These are phyloP conservation scores for Ustilago curta DNA, from an alignment of 1,284 basidiomycete species.

Conservation along the genomic window DNA sequence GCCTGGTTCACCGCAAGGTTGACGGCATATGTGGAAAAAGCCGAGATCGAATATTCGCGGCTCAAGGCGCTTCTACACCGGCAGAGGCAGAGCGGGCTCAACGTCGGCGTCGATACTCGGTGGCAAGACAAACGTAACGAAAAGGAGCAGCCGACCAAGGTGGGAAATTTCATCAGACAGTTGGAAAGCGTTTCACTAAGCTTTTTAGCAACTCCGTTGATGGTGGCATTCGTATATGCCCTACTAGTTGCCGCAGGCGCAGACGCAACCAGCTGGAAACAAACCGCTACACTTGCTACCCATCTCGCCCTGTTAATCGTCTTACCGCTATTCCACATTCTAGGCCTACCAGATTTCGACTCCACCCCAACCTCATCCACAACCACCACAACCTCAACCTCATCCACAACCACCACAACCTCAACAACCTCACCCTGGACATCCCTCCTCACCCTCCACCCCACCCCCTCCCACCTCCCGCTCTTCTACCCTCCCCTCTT, in stretches of 20 bases:
- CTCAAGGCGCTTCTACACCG: too few species aligned
- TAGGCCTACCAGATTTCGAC: constrained; percentile 16
- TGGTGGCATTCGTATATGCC: not conserved
- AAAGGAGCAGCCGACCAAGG: not conserved
- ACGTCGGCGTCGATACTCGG: constrained; percentile 5
- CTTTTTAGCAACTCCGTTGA: constrained; percentile 12
- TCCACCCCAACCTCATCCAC: not conserved
- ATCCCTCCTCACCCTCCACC: constrained; percentile 18
- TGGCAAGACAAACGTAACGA: not conserved
- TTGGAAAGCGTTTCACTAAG: constrained; percentile 21
- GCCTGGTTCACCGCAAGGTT: constrained; percentile 34
- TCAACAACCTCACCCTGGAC: constrained; percentile 8
- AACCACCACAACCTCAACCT: not conserved
- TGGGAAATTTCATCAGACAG: constrained; percentile 25
- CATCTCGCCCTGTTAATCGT: constrained; percentile 21
- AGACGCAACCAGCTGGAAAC: not conserved
- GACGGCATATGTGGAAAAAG: constrained; percentile 19
- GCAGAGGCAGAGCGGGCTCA: not conserved
- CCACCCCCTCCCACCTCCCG: constrained; percentile 26
- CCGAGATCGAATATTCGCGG: too few species aligned
- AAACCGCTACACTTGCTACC: constrained; percentile 5
- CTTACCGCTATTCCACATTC: constrained; percentile 17
- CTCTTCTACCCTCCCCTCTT: constrained; percentile 29
- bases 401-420: constrained; percentile 2
- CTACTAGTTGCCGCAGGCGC: constrained; percentile 7